Conservation (phyloP, 805 yeast species). For the Metschnikowia picachoensis region DNA sequence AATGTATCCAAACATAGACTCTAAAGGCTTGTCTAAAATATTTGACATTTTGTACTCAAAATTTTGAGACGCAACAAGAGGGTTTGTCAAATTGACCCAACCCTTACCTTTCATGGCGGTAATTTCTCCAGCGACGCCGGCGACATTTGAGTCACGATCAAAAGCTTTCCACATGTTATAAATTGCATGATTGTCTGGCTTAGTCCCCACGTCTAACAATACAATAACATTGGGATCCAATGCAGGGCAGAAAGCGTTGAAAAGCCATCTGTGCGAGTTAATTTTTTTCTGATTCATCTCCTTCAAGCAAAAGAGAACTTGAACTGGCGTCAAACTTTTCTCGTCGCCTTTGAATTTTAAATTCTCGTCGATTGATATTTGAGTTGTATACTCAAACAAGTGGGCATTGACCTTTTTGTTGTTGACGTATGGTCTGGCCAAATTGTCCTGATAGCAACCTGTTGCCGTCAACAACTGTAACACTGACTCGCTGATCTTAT, state of each 20-base stretch:
- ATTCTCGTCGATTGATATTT: slow-evolving; percentile 85
- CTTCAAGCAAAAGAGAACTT: slow-evolving; percentile 85
- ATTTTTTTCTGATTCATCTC: slow-evolving; percentile 91
- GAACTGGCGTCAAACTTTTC: slow-evolving; percentile 91
- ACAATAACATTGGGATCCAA: slow-evolving; percentile 89
- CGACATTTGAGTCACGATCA: slow-evolving; percentile 93
- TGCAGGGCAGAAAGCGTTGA: slow-evolving; percentile 90
- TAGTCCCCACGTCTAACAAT: slow-evolving; percentile 94
- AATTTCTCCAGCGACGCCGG: slow-evolving; percentile 99
- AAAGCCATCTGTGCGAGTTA: slow-evolving; percentile 97
- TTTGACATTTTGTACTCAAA: slow-evolving; percentile 98
- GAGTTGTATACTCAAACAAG: slow-evolving; percentile 93
- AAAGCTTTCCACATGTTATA: slow-evolving; percentile 97
- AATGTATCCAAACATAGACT: slow-evolving; percentile 88
- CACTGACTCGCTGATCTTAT: slow-evolving; percentile 79
- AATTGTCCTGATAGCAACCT: slow-evolving; percentile 96
- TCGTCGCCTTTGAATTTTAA: slow-evolving; percentile 87
- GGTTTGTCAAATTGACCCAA: slow-evolving; percentile 78
- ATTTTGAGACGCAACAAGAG: slow-evolving; percentile 92
- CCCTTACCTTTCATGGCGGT: slow-evolving; percentile 91
- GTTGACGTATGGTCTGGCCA: slow-evolving; percentile 91
- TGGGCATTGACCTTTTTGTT: slow-evolving; percentile 91
- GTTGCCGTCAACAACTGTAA: slow-evolving; percentile 86
- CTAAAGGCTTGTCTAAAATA: slow-evolving; percentile 90
- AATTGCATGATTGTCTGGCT: slow-evolving; percentile 82